phyloP scores from a whole-genome alignment of 306 rosid species.

The Cucumis sativus region Cucumber_9930_V3 NC_026657.2:38360501-38361000 shows the following conservation, averaged over 20 bases:
- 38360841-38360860: background rate
- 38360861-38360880: background rate
- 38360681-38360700: background rate
- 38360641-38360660: background rate
- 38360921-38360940: no score
- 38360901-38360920: background rate
- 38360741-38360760: background rate
- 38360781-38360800: background rate
- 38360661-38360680: background rate
- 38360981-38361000: no score
- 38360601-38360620: background rate
- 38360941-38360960: no score
- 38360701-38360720: background rate
- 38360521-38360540: background rate
- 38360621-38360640: background rate
- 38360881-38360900: background rate
- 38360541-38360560: background rate
- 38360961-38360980: no score
- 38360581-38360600: background rate
- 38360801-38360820: background rate
- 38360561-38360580: background rate
- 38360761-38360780: background rate
- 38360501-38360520: background rate
- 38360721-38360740: background rate
- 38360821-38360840: background rate